A percentile compares a stretch with the other conserved stretches of the same genome.
phyloP scores from a whole-genome alignment of 1,284 basidiomycete species.

The Porodaedalea pini region DNA sequence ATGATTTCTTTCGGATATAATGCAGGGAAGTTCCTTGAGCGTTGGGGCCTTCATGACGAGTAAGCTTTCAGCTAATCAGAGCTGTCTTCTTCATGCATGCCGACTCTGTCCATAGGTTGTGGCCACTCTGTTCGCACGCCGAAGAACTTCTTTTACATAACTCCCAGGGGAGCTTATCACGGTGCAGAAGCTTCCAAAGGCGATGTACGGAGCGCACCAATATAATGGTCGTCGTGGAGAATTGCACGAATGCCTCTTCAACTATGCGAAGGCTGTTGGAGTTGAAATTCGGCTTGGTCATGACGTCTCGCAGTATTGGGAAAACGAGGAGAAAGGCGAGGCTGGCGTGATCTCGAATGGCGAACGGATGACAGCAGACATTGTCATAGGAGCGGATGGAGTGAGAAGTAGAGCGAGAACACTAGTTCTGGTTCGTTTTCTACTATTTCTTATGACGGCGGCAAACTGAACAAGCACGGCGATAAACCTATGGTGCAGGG shows the following conservation, averaged over 20 bases:
- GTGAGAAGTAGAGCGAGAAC: slow-evolving; percentile 19
- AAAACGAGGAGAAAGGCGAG: slow-evolving; percentile 18
- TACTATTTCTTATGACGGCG: too few relatives aligned
- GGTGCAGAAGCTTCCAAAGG: slow-evolving; percentile 11
- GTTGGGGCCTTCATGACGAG: slow-evolving; percentile 23
- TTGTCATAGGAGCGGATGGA: slow-evolving; percentile 25
- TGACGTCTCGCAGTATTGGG: too few relatives aligned
- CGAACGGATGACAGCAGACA: slow-evolving; percentile 21
- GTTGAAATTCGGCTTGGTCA: too few relatives aligned
- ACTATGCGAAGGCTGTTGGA: too few relatives aligned
- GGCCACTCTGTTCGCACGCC: slow-evolving; percentile 21
- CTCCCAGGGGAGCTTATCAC: slow-evolving; percentile 19
- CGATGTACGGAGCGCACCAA: slow-evolving; percentile 12
- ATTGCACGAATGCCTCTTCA: too few relatives aligned
- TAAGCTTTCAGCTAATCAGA: too few relatives aligned
- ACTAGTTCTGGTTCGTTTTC: slow-evolving; percentile 27
- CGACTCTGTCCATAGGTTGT: slow-evolving; percentile 16
- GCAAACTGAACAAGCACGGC: too few relatives aligned
- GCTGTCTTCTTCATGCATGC: too few relatives aligned
- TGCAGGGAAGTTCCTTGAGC: slow-evolving; percentile 14
- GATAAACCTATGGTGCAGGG: too few relatives aligned
- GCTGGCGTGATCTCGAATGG: slow-evolving; percentile 22
- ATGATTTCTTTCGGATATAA: too few relatives aligned
- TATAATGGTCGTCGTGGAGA: too few relatives aligned
- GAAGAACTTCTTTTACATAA: slow-evolving; percentile 18